A percentile compares a stretch with the other conserved stretches of the same genome.
Evolutionary conservation across 2,329 filamentous ascomycete genomes (phyloP).

Genomic region (Diatrype stigma): DNA sequence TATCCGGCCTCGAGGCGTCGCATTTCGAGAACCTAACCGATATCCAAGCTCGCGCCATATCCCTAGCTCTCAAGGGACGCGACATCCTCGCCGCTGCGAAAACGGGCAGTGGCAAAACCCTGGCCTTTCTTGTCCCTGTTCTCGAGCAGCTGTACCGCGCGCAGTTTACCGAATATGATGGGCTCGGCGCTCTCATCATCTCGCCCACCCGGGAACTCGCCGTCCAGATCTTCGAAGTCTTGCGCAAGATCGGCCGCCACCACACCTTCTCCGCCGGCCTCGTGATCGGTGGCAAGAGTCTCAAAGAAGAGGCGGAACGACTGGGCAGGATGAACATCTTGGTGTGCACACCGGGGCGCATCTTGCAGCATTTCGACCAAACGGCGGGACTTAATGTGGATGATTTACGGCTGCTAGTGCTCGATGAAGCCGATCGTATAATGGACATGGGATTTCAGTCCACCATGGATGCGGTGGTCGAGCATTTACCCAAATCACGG

Average conservation of each 20-base stretch:
- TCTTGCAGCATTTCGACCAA: slow-evolving; percentile 94
- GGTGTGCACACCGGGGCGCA: slow-evolving; percentile 89
- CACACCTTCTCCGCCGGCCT: slow-evolving; percentile 90
- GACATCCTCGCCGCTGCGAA: slow-evolving; percentile 95
- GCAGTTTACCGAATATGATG: slow-evolving; percentile 87
- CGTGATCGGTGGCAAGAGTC: slow-evolving; percentile 87
- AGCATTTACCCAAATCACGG: slow-evolving; percentile 78
- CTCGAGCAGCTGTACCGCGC: slow-evolving; percentile 87
- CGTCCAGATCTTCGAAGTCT: slow-evolving; percentile 93
- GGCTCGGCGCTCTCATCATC: slow-evolving; percentile 86
- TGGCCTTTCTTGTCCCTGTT: slow-evolving; percentile 87
- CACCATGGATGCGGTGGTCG: slow-evolving; percentile 86
- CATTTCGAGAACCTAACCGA: slow-evolving; percentile 91
- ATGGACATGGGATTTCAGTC: slow-evolving; percentile 96
- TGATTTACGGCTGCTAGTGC: slow-evolving; percentile 85
- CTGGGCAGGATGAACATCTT: slow-evolving; percentile 93
- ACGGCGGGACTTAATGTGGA: slow-evolving; percentile 86
- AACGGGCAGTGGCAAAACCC: slow-evolving; percentile 91
- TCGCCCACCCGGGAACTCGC: slow-evolving; percentile 93
- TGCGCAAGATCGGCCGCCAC: slow-evolving; percentile 83
- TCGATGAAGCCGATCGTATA: slow-evolving; percentile 95
- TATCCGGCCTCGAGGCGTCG: slow-evolving; percentile 73
- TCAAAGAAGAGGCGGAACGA: slow-evolving; percentile 82
- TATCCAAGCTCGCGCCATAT: slow-evolving; percentile 86
- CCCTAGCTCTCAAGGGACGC: slow-evolving; percentile 74